Conservation (phyloP, 2,329 filamentous ascomycete genomes). For the Trichophyton mentagrophytes region DNA sequence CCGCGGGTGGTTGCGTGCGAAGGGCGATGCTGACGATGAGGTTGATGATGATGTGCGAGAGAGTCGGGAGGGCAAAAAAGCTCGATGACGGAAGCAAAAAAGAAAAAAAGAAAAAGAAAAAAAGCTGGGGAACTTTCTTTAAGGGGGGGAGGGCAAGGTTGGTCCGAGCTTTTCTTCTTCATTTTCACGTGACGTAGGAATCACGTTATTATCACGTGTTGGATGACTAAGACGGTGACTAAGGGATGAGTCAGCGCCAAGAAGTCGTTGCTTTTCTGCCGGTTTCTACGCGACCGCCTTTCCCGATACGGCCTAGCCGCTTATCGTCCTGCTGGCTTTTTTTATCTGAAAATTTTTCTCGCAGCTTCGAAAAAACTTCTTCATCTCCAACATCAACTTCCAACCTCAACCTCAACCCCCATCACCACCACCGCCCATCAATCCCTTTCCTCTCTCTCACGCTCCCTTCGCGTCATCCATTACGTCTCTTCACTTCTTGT, state of each 20-base stretch:
- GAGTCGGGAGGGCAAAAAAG: not conserved
- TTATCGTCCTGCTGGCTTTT: slow-evolving; percentile 2
- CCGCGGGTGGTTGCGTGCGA: not conserved
- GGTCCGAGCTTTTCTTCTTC: not conserved
- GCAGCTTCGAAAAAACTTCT: slow-evolving; percentile 14
- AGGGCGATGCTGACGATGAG: not conserved
- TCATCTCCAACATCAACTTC: slow-evolving; percentile 17
- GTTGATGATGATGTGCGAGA: too few species aligned
- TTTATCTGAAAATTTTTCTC: slow-evolving; percentile 13
- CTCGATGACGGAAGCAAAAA: not conserved
- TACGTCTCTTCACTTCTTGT: slow-evolving; percentile 22
- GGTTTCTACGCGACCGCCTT: slow-evolving; percentile 6
- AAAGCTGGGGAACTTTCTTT: not conserved
- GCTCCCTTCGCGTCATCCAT: slow-evolving; percentile 15
- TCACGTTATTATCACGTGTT: not conserved
- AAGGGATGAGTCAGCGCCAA: not conserved
- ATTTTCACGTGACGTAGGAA: too few species aligned
- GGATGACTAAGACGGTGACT: not conserved
- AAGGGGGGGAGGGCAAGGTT: not conserved
- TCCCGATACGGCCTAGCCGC: slow-evolving; percentile 5
- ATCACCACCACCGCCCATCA: slow-evolving; percentile 8
- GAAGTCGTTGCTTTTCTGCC: not conserved
- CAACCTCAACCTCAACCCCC: slow-evolving; percentile 19
- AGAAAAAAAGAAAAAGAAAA: not conserved
- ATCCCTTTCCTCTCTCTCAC: slow-evolving; percentile 16